phyloP scores from a whole-genome alignment of 768 basidiomycete species.

The Mycena haematopus region DNA sequence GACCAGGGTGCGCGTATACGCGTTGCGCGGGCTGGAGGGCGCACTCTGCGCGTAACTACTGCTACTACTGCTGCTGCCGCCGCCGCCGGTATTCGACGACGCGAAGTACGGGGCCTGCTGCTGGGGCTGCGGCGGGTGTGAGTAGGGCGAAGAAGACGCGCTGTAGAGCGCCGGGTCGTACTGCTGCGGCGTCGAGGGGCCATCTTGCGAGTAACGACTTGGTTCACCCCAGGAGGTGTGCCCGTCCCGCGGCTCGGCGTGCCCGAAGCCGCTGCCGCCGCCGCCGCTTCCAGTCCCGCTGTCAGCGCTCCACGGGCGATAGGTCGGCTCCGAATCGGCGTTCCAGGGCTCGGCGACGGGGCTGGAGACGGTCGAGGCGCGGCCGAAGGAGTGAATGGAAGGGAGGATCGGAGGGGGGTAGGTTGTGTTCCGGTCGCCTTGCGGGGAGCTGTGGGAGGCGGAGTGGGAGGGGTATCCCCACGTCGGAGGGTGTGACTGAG shows the following conservation, averaged over 20 bases:
- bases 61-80: background rate
- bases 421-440: slow-evolving; percentile 52
- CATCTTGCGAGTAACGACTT: slow-evolving; percentile 5
- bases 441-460: slow-evolving; percentile 32
- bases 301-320: slow-evolving; percentile 57
- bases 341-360: slow-evolving; percentile 21
- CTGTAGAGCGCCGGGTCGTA: slow-evolving; percentile 25
- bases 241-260: slow-evolving; percentile 24
- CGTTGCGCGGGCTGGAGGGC: slow-evolving; percentile 36
- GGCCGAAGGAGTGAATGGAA: slow-evolving; percentile 58
- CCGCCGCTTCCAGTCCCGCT: background rate
- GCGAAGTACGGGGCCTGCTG: slow-evolving; percentile 30
- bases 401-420: slow-evolving; percentile 59
- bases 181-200: slow-evolving; percentile 11
- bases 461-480: slow-evolving; percentile 60
- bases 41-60: slow-evolving; percentile 31
- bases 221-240: slow-evolving; percentile 16
- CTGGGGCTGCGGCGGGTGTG: slow-evolving; percentile 20
- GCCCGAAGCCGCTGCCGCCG: slow-evolving; percentile 35
- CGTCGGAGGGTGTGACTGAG: slow-evolving; percentile 48
- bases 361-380: slow-evolving; percentile 36
- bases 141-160: slow-evolving; percentile 4
- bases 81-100: background rate
- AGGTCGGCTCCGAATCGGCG: slow-evolving; percentile 46
- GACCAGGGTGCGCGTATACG: slow-evolving; percentile 88